Evolutionary conservation across 257 asterid species (phyloP), one percentile per base, ranked within the genome.

Genomic region (Linderniella brevidens): DNA sequence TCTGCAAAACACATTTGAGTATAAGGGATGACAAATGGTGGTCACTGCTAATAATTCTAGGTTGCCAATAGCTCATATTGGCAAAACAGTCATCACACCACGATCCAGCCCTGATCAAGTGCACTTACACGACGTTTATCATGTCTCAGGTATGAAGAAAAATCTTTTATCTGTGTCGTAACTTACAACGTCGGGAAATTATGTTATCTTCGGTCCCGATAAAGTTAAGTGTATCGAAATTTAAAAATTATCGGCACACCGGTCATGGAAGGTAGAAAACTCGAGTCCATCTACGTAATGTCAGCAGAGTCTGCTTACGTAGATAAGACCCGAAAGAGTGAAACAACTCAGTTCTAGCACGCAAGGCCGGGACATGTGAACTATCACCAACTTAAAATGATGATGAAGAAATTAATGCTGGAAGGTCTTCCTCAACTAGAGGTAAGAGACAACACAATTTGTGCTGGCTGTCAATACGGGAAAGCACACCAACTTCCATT

Each of bases 161-260:
- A 57, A 57, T 25, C 32, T 58, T 0, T 16, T 63, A 8, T 63
- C 37, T 1, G 69, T 63, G 9, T n/a, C 65, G 36, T 52, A 63
- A 48, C 16, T 57, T 20, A 58, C 56, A 17, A 25, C 56, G 7
- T 35, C 53, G 6, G 48, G 69, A 9, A 32, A 63, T 4, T 63
- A 16, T 58, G 69, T 63, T 10, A 6, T 63, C 17, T 63, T 63
- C 36, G 55, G 68, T 5, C 68, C 68, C 9, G n/a, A 43, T 19
- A 42, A 43, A 50, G 58, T 42, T 18, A 56, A 46, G 49, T 46
- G 1, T 56, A 42, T 56, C 38, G 35, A 5, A 13, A 56, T 19
- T 37, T 59, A 16, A 36, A 59, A 16, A 51, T 50, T 5, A 14
- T 8, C 1, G 44, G 29, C 37, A 17, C 35, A 10, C 55, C 47